phyloP scores from a whole-genome alignment of 2,329 filamentous ascomycete species.

The Thielaviopsis ethacetica region DNA sequence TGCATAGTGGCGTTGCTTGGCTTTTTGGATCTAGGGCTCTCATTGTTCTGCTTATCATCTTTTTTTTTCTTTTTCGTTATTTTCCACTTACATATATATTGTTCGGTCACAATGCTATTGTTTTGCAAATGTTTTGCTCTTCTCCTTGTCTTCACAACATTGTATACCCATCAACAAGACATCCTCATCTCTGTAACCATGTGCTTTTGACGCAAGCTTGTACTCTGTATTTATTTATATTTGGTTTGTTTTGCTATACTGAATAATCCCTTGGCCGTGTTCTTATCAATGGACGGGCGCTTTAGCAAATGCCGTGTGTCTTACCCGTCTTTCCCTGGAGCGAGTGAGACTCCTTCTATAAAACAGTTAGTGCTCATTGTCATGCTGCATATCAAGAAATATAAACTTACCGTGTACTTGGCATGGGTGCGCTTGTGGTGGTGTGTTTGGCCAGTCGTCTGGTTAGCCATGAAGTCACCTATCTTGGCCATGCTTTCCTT shows the following conservation, averaged over 20 bases:
- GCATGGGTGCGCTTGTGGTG: constrained; percentile 36
- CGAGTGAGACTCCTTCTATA: constrained; percentile 62
- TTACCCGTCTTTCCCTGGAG: constrained; percentile 83
- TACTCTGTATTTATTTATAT: not conserved
- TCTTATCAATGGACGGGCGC: not conserved
- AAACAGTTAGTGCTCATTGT: not conserved
- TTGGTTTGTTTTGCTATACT: constrained; percentile 5
- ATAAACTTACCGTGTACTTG: constrained; percentile 30
- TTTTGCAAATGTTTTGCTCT: no score
- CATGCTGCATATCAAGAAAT: not conserved
- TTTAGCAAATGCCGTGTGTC: constrained; percentile 71
- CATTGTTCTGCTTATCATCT: not conserved
- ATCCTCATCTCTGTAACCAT: no score
- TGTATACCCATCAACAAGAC: no score
- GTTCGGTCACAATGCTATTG: not conserved
- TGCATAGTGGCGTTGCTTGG: not conserved
- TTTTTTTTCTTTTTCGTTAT: not conserved
- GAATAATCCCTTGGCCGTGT: not conserved
- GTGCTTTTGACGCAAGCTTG: no score
- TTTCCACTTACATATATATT: not conserved
- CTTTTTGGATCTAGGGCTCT: not conserved
- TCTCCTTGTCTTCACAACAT: no score
- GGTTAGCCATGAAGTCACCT: constrained; percentile 44
- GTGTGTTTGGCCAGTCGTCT: constrained; percentile 32
- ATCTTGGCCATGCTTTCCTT: constrained; percentile 52